Evolutionary conservation across 1,139 yeast genomes (phyloP).

Genomic region (Diutina neorugosa): DNA sequence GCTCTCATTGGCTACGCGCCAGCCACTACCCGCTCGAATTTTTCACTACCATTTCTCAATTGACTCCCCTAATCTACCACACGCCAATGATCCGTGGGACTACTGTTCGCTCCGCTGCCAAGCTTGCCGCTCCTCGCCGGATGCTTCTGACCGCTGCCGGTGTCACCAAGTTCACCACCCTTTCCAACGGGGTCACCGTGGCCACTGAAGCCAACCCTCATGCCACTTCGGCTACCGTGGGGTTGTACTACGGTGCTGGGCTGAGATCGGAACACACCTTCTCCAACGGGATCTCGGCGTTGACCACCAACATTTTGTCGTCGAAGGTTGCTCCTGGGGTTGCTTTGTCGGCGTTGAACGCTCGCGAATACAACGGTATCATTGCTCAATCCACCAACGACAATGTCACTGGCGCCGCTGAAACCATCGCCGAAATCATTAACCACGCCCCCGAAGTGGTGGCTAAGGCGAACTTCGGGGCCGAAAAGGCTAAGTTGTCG

Average conservation of each 20-base stretch:
- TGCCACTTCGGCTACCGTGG: conserved; percentile 49
- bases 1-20: conserved; percentile 3
- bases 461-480: conserved; percentile 22
- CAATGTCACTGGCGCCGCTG: conserved; percentile 31
- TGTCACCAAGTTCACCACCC: conserved; percentile 55
- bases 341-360: conserved; percentile 29
- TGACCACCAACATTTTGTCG: conserved; percentile 42
- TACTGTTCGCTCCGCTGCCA: conserved; percentile 20
- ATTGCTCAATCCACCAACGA: conserved; percentile 38
- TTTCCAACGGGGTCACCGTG: conserved; percentile 60
- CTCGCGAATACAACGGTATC: conserved; percentile 44
- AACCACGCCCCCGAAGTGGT: conserved; percentile 22
- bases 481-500: conserved; percentile 24
- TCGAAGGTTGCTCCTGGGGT: conserved; percentile 32
- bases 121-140: conserved; percentile 33
- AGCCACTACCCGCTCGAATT: conserved; percentile 1
- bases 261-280: conserved; percentile 67
- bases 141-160: conserved; percentile 46
- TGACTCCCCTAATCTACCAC: conserved; percentile 3
- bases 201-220: conserved; percentile 53
- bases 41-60: conserved; percentile 4
- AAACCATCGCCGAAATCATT: conserved; percentile 22
- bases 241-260: conserved; percentile 65
- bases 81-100: conserved; percentile 26
- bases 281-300: conserved; percentile 68